Evolutionary conservation across 768 basidiomycete species (phyloP).

Genomic region (Suillus discolor): DNA sequence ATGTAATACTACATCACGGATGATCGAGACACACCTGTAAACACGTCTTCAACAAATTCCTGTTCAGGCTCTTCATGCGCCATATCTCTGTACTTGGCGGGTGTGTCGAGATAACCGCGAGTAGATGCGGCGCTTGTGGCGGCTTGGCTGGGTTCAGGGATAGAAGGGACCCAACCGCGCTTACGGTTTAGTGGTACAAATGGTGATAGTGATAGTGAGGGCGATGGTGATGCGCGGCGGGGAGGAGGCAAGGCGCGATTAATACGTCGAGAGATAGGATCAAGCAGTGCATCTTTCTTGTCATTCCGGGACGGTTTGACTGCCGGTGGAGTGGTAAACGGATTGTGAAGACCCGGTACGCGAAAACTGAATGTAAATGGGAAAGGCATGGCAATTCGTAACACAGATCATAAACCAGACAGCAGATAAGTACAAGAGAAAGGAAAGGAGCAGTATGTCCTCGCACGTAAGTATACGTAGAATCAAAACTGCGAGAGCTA

Average conservation of each 20-base stretch:
- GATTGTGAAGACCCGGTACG: slow-evolving; percentile 68
- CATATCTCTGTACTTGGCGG: slow-evolving; percentile 57
- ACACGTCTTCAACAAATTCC: slow-evolving; percentile 47
- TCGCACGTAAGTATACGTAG: not conserved
- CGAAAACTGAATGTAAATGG: slow-evolving; percentile 73
- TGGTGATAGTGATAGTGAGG: slow-evolving; percentile 29
- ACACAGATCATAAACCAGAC: slow-evolving; percentile 23
- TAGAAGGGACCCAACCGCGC: slow-evolving; percentile 74
- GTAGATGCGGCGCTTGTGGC: slow-evolving; percentile 55
- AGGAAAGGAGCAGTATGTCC: not conserved
- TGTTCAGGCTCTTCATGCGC: slow-evolving; percentile 31
- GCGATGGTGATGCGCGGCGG: slow-evolving; percentile 25
- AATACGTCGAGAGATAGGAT: slow-evolving; percentile 20
- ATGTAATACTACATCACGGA: slow-evolving; percentile 10
- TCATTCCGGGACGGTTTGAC: slow-evolving; percentile 29
- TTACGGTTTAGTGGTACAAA: slow-evolving; percentile 52
- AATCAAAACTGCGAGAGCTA: not conserved
- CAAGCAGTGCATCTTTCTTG: slow-evolving; percentile 19
- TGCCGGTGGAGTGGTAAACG: slow-evolving; percentile 46
- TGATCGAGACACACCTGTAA: slow-evolving; percentile 41
- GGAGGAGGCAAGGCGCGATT: slow-evolving; percentile 19
- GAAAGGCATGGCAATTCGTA: slow-evolving; percentile 48
- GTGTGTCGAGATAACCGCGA: slow-evolving; percentile 69
- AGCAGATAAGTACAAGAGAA: slow-evolving; percentile 7
- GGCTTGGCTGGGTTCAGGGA: slow-evolving; percentile 56